phyloP scores from a whole-genome alignment of 345 rosid species.

The Raphanus sativus region DNA sequence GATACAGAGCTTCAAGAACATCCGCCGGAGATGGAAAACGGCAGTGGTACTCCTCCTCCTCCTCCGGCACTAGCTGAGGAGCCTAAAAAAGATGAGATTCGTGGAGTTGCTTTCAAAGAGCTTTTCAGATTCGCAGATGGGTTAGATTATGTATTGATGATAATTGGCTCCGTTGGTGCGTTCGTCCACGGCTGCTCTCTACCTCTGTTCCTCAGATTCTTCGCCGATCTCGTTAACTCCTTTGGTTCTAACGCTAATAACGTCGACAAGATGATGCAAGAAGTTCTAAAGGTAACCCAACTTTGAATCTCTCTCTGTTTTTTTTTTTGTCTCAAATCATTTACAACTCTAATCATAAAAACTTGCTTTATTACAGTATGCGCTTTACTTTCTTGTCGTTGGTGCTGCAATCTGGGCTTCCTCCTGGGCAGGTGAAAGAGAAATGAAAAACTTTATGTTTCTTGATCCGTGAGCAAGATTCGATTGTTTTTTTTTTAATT shows the following conservation, averaged over 20 bases:
- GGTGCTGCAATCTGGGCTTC: conserved; percentile 99
- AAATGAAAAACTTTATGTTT: background rate
- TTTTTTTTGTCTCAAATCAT: conserved; percentile 17
- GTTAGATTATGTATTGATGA: conserved; percentile 89
- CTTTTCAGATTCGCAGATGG: conserved; percentile 97
- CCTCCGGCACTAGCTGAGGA: conserved; percentile 28
- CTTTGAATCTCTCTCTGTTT: background rate
- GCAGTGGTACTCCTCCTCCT: conserved; percentile 32
- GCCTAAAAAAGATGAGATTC: conserved; percentile 53
- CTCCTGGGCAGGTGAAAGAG: conserved; percentile 87
- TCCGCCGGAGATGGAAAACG: conserved; percentile 56
- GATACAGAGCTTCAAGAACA: conserved; percentile 23
- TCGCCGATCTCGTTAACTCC: conserved; percentile 98
- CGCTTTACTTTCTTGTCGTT: conserved; percentile 92
- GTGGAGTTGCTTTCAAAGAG: conserved; percentile 66
- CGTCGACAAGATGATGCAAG: conserved; percentile 93
- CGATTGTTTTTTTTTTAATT: background rate
- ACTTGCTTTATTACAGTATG: conserved; percentile 65
- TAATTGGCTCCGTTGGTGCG: conserved; percentile 94
- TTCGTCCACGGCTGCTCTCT: conserved; percentile 90
- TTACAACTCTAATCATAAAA: background rate
- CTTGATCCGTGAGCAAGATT: conserved; percentile 14
- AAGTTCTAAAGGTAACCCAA: conserved; percentile 77
- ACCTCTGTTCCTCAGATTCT: conserved; percentile 91
- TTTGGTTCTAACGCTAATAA: conserved; percentile 92